Base-by-base conservation (phyloP, 1,284 basidiomycete genomes). In the Calocybe gambosa region DNA sequence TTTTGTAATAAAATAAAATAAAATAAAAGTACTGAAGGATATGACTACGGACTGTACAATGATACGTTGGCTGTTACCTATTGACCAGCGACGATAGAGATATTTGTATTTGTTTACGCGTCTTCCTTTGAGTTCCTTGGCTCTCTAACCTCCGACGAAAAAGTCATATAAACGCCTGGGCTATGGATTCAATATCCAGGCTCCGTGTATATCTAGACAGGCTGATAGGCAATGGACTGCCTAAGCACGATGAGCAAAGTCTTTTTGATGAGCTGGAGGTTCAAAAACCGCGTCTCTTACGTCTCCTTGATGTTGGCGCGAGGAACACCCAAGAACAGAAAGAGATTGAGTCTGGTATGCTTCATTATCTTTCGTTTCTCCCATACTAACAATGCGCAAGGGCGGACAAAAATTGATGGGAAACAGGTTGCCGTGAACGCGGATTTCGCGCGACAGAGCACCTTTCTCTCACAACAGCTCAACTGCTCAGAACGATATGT, bases 391-490 rank as follows among this genome's bases (percentile, higher is more conserved):
- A 43, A 35, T 49, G 15, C 39, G 47, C 4, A 56, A 89, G 86
- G 86, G 50, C 84, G 75, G 63, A 75, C 75, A 18, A 62, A 67
- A 0, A 67, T 86, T 16, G 63, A 80, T 42, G 83, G 82, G 38
- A 75, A 73, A 56, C 67, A 75, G 19, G 70, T 85, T 42, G 78
- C 75, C 2, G 74, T 85, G 53, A 90, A 88, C 59, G 63, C 71
- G 25, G 83, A 87, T 60, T 89, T 85, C 62, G 78, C 77, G n/a
- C 77, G 77, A 46, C 88, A 89, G 59, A 78, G 75, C 48, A 62
- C 83, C 49, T 88, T 88, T 62, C 74, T 91, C 43, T 78, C 89
- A 0, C 78, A 85, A 57, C 79, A 88, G 48, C 79, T 93, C 45
- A 73, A 79, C 56, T 81, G 78, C 53, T 91, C 89, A 4, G 89